Base-by-base conservation (phyloP, 768 basidiomycete genomes). In the Agrocybe praecox region DNA sequence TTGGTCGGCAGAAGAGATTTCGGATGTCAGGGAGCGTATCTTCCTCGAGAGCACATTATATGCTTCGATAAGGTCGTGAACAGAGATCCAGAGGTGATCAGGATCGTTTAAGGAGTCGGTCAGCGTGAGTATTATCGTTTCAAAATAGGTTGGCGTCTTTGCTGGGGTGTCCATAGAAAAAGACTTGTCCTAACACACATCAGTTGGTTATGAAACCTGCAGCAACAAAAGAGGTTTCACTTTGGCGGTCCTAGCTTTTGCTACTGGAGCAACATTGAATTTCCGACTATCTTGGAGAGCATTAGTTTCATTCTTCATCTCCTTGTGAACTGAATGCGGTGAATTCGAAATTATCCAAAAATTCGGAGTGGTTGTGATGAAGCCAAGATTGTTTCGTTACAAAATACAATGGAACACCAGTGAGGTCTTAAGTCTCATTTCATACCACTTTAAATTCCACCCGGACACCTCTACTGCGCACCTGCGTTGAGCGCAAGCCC, bases 61-160 rank as follows among this genome's bases (percentile, higher is more conserved):
- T 11, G 88, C 85, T 64, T 90, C 86, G 40, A 79, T 71, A 56
- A 89, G 69, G 67, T 86, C 85, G 61, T 85, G 82, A 23, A 73
- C 55, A 1, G 80, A 74, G n/a, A 82, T 68, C 29, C 67, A 63
- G 33, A 73, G 67, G 36, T 53, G 59, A 7, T 71, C 68, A 1
- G 67, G 65, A 22, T 78, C 72, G n/a, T 71, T 65, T 22, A 77
- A 60, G 3, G 84, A 82, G 57, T 78, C 76, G 9, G 75, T 52
- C 36, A 88, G 74, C 11, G 79, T 81, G 45, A 75, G 69, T 15
- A 84, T 60, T 43, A 80, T 72, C 1, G 83, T 80, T 21, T 65
- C 68, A 34, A 86, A 65, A 57, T 72, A 74, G 19, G 56, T 53
- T 45, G 45, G 14, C 14, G 57, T 40, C 49, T 40, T n/a, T n/a